Evolutionary conservation across 2,329 filamentous ascomycete genomes (phyloP), one percentile per base, ranked within the genome.

Genomic region (Hypoxylon sp.): DNA sequence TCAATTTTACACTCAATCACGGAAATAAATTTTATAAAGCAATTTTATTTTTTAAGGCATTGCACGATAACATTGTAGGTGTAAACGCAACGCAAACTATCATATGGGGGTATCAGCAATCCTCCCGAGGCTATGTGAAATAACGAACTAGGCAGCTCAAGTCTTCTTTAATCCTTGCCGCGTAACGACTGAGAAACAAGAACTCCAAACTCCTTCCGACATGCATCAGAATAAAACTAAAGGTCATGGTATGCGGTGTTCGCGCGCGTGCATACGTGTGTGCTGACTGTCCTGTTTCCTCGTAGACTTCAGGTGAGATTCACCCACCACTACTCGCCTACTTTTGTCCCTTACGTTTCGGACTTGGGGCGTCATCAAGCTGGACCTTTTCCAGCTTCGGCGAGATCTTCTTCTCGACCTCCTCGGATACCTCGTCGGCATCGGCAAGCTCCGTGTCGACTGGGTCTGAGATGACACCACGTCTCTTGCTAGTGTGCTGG

Each of bases 401-500:
- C 39, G 39, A 44, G 39, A 44, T 22, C 17, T 3, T 11, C 39
- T 44, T 44, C 8, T 22, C 17, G 17, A 22, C 3, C n/a, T 44
- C 39, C 6, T 44, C 17, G 17, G n/a, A 42, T 42, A 3, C 37
- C 13, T 17, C n/a, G n/a, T 9, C 37, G 9, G n/a, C n/a, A 13
- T 42, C 19, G n/a, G 37, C 37, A 42, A 8, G 14, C 37, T 42
- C 8, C n/a, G 37, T 17, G 6, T 42, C 8, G 37, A 17, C 9
- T 31, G 31, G 0, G 51, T 9, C 2, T 11, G 51, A 11, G n/a
- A 54, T 8, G 4, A 55, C 59, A 29, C 29, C 31, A n/a, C 59
- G 59, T 33, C 22, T 50, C 59, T 62, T 62, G 3, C 5, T n/a
- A 17, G 51, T 26, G 8, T 31, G 51, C 29, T 39, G 42, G 13